phyloP scores from a whole-genome alignment of 345 rosid genomes.

The Raphanus raphanistrum region DNA sequence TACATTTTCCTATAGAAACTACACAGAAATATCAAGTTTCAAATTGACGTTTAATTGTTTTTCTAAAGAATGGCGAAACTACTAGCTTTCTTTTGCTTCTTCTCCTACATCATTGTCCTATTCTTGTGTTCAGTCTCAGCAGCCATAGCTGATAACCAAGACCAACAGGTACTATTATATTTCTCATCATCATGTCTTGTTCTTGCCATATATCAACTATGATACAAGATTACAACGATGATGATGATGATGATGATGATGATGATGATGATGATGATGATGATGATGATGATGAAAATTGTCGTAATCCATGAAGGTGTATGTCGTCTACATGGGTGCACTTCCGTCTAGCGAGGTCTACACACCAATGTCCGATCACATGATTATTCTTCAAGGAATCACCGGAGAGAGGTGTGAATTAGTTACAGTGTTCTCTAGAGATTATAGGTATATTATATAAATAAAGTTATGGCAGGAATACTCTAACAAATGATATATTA shows the following conservation, averaged over 20 bases:
- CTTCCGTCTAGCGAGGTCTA: constrained; percentile 28
- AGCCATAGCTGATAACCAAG: constrained; percentile 3
- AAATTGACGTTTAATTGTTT: neutral
- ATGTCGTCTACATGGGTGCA: constrained; percentile 34
- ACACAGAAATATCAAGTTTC: neutral
- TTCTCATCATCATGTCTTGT: neutral
- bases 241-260: neutral
- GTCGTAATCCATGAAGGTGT: constrained; percentile 21
- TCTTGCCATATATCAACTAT: too few relatives aligned
- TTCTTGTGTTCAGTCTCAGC: constrained; percentile 17
- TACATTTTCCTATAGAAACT: neutral
- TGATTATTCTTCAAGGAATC: constrained; percentile 42
- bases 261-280: neutral
- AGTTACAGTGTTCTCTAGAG: neutral
- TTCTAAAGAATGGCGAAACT: constrained; percentile 7
- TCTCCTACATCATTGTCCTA: constrained; percentile 2
- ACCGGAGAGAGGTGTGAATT: constrained; percentile 29
- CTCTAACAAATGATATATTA: neutral
- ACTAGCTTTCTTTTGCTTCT: constrained; percentile 18
- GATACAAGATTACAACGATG: neutral
- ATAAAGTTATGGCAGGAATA: neutral
- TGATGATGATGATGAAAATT: neutral
- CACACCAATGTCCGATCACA: constrained; percentile 35
- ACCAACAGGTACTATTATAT: constrained; percentile 16
- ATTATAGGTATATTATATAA: neutral